phyloP scores from a whole-genome alignment of 768 basidiomycete species.

The Butyriboletus loyo region DNA sequence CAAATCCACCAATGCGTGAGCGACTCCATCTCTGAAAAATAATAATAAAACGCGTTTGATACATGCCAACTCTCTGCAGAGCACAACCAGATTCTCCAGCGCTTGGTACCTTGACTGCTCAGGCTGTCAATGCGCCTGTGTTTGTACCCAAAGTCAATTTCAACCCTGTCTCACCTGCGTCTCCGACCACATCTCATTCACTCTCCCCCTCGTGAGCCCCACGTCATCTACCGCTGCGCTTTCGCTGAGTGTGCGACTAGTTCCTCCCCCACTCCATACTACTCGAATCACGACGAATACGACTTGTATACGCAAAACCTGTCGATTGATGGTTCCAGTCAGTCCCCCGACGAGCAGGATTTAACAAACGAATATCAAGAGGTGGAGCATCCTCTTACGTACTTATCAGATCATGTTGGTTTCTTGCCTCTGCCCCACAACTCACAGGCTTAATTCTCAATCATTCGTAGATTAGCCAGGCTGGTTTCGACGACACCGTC shows the following conservation, averaged over 20 bases:
- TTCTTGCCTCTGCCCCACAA: not conserved
- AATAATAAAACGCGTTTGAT: not conserved
- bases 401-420: constrained; percentile 23
- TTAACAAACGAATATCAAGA: constrained; percentile 21
- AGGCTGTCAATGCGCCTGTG: constrained; percentile 79
- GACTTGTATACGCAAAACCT: constrained; percentile 26
- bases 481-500: constrained; percentile 31
- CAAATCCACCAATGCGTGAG: constrained; percentile 27
- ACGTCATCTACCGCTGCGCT: not conserved
- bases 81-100: constrained; percentile 45
- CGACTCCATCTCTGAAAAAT: not conserved
- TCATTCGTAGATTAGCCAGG: constrained; percentile 13
- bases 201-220: constrained; percentile 29
- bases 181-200: constrained; percentile 23
- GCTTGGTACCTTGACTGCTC: constrained; percentile 45
- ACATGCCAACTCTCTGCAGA: constrained; percentile 21
- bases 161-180: constrained; percentile 25
- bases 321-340: constrained; percentile 4
- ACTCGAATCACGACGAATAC: constrained; percentile 38
- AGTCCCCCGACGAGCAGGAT: constrained; percentile 16
- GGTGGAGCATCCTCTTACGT: constrained; percentile 17
- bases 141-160: constrained; percentile 74
- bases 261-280: constrained; percentile 28
- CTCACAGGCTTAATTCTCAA: not conserved
- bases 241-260: constrained; percentile 17